Base-by-base conservation (phyloP, 1,284 basidiomycete species). In the Apiotrichum akiyoshidainum region DNA sequence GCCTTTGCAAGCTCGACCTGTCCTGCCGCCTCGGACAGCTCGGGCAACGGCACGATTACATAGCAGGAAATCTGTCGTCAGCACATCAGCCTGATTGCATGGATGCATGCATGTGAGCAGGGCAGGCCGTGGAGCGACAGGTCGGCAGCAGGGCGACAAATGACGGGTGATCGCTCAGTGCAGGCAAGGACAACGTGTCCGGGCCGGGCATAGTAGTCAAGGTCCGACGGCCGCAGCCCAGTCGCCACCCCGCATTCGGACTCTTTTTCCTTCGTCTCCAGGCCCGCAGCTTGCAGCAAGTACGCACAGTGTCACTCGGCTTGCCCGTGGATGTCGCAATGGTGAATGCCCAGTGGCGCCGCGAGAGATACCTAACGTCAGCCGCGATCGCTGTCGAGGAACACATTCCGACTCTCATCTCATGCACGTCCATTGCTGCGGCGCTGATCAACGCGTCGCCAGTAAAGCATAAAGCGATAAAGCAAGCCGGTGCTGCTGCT, bases 271-370 rank as follows among this genome's bases (percentile, higher is more conserved):
- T 47, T 19, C 33, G 31, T 31, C 26, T 31, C 26, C 26, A 31
- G 26, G 41, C 7, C 12, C 21, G 11, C 4, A 17, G 31, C 35
- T 16, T 16, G 11, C 2, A 33, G 8, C 17, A 11, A 1, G 9
- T 62, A 46, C 67, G 52, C 26, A 74, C 73, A 35, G 68, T 63
- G 14, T 76, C 74, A 1, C 66, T 71, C 11, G 70, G 70, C 61
- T 75, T 75, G n/a, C 72, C 72, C 2, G 74, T 75, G 26, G 68
- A 69, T 11, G 72, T 69, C 8, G 70, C 73, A 41, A 76, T 76
- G 22, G 66, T 74, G 39, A 72, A 69, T 12, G 67, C 60, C 67
- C 71, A 75, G 55, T 74, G 72, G 1, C 68, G 69, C 10, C 74
- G 60, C 1, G 72, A 74, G 10, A 76, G 63, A 47, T 69, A 72